Evolutionary conservation across 2,329 filamentous ascomycete species (phyloP).

Genomic region (Penicillium sp.): DNA sequence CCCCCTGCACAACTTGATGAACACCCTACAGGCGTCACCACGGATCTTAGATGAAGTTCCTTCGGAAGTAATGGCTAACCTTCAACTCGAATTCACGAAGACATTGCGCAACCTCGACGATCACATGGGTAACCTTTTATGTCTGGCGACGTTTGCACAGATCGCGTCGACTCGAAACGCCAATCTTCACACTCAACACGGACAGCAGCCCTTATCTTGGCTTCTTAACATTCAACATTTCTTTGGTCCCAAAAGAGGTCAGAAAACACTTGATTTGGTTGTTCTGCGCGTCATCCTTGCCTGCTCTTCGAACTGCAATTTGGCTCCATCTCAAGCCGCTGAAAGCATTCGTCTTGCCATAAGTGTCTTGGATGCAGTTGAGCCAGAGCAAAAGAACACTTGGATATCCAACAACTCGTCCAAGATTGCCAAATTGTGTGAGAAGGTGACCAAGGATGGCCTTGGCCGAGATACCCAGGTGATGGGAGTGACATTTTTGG

Average conservation of each 20-base stretch:
- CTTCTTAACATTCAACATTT: slow-evolving; percentile 38
- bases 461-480: slow-evolving; percentile 32
- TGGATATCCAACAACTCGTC: slow-evolving; percentile 36
- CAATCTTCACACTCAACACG: slow-evolving; percentile 10
- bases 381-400: slow-evolving; percentile 29
- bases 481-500: slow-evolving; percentile 34
- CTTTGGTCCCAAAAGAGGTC: slow-evolving; percentile 39
- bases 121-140: slow-evolving; percentile 42
- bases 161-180: slow-evolving; percentile 25
- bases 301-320: slow-evolving; percentile 37
- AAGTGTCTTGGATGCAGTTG: slow-evolving; percentile 35
- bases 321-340: slow-evolving; percentile 28
- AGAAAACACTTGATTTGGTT: slow-evolving; percentile 43
- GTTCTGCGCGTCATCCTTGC: slow-evolving; percentile 41
- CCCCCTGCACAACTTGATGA: slow-evolving; percentile 36
- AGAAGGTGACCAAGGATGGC: slow-evolving; percentile 34
- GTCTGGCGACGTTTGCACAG: slow-evolving; percentile 40
- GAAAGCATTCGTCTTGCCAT: slow-evolving; percentile 39
- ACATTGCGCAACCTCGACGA: slow-evolving; percentile 40
- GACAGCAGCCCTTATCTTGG: slow-evolving; percentile 28
- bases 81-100: slow-evolving; percentile 39
- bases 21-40: slow-evolving; percentile 28
- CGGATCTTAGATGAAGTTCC: slow-evolving; percentile 31
- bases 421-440: slow-evolving; percentile 39
- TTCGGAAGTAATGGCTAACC: slow-evolving; percentile 32